Base-by-base conservation (phyloP, 2,329 filamentous ascomycete genomes). In the Trichophyton verrucosum region DNA sequence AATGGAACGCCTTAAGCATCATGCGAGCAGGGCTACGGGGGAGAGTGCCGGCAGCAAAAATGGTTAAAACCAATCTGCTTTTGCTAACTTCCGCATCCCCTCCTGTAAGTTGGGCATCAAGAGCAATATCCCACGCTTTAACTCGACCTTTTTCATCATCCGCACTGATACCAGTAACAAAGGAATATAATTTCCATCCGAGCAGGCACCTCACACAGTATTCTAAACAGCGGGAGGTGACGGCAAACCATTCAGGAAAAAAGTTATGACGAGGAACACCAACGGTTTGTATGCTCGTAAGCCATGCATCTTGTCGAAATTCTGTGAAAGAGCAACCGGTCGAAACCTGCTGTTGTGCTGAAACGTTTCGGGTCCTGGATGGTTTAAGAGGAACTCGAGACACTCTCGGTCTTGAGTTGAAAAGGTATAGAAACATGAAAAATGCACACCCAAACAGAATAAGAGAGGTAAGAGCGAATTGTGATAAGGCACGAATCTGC, bases 1-100 rank as follows among this genome's bases (percentile, higher is more conserved):
- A 87, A 70, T 97, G 92, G 42, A 97, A 78, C 1, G 92, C 89
- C 73, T 95, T 95, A 61, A 96, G 82, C 89, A 96, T 96, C 60
- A 96, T 80, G 49, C 90, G 82, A 56, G 82, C 81, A 0, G 92
- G 90, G 0, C 89, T 94, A 62, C 89, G 85, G 9, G 91, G 91
- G 1, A 96, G 79, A 0, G 91, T 96, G 24, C 87, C 86, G 1
- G 91, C 95, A 7, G 91, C 91, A 68, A 96, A 86, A 27, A 96
- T 80, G 0, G 91, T 96, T 57, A 96, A 78, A 0, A 92, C 83
- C 36, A 96, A 80, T 57, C 92, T 85, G 72, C 89, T 91, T 73
- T 88, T 91, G 78, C 87, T 95, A 66, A 96, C 88, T 71, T 95
- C 89, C 7, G 86, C 82, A 73, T 96, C 92, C 13, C 92, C 91